These are phyloP conservation scores for Mortierella sp. DNA, from an alignment of 371 early-diverging fungal genomes.

Conservation along the genomic window DNA sequence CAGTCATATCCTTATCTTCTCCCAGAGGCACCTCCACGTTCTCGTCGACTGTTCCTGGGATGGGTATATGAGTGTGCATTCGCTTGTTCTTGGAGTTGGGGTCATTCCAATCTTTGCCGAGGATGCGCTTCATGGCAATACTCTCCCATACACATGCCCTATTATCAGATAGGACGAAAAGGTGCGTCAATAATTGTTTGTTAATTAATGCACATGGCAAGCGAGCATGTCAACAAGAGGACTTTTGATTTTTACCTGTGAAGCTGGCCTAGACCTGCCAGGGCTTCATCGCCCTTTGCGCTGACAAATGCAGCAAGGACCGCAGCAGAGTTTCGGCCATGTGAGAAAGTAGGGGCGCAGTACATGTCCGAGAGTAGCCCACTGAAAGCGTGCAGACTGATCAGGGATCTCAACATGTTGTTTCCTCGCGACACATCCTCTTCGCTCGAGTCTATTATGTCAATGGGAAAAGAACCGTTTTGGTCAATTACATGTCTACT, in stretches of 20 bases:
- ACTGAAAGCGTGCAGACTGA: conserved; percentile 73
- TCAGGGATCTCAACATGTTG: conserved; percentile 66
- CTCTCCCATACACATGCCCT: conserved; percentile 80
- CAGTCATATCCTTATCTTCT: conserved; percentile 45
- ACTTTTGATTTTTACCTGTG: conserved; percentile 62
- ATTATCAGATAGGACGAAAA: background rate
- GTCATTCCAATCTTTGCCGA: conserved; percentile 80
- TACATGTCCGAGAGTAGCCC: conserved; percentile 84
- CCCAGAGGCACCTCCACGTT: conserved; percentile 23
- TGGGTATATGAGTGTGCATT: conserved; percentile 15
- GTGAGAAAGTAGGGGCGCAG: conserved; percentile 74
- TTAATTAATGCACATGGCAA: too few species aligned
- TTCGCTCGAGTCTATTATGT: conserved; percentile 58
- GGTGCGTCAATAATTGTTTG: background rate
- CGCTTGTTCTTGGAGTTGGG: conserved; percentile 45
- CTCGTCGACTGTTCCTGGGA: conserved; percentile 35
- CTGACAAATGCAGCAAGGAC: conserved; percentile 74
- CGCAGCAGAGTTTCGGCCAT: conserved; percentile 73
- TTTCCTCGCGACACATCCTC: conserved; percentile 67
- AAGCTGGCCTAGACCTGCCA: conserved; percentile 72
- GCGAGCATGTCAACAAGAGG: background rate
- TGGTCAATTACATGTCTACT: background rate
- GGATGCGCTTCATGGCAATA: conserved; percentile 67
- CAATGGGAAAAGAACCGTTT: background rate
- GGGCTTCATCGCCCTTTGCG: conserved; percentile 64